Evolutionary conservation across 73 alveolate species (phyloP).

Genomic region (Tetrahymena borealis): DNA sequence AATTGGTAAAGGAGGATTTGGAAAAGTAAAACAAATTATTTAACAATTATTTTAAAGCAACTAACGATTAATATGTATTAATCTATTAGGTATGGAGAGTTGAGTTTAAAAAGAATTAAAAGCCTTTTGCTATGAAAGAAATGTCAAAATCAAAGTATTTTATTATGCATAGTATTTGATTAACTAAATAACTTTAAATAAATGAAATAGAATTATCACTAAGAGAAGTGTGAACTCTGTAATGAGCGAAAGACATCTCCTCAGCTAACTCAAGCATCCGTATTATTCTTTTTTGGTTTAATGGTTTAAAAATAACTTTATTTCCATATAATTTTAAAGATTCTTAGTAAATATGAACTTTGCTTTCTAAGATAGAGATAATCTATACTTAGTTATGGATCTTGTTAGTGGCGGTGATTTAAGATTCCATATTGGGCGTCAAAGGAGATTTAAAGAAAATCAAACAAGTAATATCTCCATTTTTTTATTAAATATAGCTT

Average conservation of each 20-base stretch:
- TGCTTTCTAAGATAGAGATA: constrained; percentile 51
- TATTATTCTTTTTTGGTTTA: no score
- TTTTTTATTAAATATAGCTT: constrained; percentile 16
- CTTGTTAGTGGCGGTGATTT: constrained; percentile 46
- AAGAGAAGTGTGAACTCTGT: constrained; percentile 83
- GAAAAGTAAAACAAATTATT: background rate
- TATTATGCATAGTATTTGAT: background rate
- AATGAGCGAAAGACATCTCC: constrained; percentile 81
- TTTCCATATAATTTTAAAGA: background rate
- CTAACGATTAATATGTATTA: background rate
- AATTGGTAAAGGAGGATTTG: background rate
- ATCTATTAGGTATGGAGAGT: background rate
- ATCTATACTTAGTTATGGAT: constrained; percentile 47
- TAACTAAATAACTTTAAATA: background rate
- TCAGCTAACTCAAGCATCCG: constrained; percentile 71
- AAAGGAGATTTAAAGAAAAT: constrained; percentile 44
- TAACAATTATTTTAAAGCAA: background rate
- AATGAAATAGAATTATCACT: constrained; percentile 49
- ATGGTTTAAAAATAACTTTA: no score
- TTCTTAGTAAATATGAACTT: constrained; percentile 43
- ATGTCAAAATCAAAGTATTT: background rate
- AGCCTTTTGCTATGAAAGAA: constrained; percentile 26
- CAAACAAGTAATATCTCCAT: constrained; percentile 35
- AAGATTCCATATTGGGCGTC: constrained; percentile 42
- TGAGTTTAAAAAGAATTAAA: background rate